Conservation (phyloP, 768 basidiomycete species). For the Tulasnella sp. region DNA sequence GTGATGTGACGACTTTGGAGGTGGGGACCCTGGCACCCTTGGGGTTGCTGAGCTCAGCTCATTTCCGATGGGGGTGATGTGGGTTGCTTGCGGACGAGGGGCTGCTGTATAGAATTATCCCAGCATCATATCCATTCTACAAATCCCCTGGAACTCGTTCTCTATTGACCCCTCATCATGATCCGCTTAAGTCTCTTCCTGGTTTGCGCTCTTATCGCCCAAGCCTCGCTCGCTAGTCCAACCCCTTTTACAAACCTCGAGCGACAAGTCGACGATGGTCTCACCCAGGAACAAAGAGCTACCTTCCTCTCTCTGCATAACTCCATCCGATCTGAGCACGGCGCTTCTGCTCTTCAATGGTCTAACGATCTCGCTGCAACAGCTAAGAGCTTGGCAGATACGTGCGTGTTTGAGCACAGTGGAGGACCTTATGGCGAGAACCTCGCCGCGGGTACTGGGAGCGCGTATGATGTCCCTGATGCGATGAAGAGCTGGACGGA, state of each 20-base stretch:
- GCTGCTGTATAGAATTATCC: too few species aligned
- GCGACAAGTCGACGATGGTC: neutral
- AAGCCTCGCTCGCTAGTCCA: neutral
- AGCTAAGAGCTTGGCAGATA: constrained; percentile 71
- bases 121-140: too few species aligned
- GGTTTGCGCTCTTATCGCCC: neutral
- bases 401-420: constrained; percentile 71
- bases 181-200: neutral
- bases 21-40: too few species aligned
- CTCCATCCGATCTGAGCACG: constrained; percentile 61
- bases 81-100: too few species aligned
- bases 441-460: constrained; percentile 69
- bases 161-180: neutral
- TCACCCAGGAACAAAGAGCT: constrained; percentile 52
- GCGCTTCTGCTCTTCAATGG: constrained; percentile 68
- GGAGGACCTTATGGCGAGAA: constrained; percentile 75
- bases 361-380: constrained; percentile 58
- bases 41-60: too few species aligned
- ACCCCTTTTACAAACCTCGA: neutral
- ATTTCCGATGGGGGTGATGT: too few species aligned
- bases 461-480: constrained; percentile 51
- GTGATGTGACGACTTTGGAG: too few species aligned
- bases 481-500: constrained; percentile 66
- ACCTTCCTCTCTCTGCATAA: constrained; percentile 67
- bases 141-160: too few species aligned